Percentiles rank a stretch among this genome's conserved stretches.
Conservation (phyloP, 192 early-diverging fungal species). For the Coemansia reversa region DNA sequence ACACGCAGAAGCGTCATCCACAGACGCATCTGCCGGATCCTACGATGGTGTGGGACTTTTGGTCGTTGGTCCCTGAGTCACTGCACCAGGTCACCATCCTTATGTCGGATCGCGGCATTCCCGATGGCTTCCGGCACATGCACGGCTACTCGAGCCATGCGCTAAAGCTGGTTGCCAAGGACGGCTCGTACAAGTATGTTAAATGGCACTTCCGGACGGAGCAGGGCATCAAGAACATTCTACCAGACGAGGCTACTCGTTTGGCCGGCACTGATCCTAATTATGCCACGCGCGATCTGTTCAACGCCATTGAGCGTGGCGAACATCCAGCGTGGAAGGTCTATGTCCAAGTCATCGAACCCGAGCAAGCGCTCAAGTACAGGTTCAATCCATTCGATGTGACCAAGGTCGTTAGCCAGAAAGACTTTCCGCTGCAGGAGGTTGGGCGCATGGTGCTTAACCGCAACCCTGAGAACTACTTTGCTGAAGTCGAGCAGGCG, state of each 20-base stretch:
- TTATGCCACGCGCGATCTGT: conserved; percentile 74
- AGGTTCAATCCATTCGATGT: conserved; percentile 79
- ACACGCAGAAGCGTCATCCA: conserved; percentile 82
- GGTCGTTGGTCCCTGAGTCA: conserved; percentile 73
- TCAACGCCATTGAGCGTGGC: conserved; percentile 65
- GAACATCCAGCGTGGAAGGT: conserved; percentile 73
- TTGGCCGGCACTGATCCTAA: conserved; percentile 69
- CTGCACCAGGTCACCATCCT: conserved; percentile 79
- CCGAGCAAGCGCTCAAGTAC: conserved; percentile 68
- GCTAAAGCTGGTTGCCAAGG: conserved; percentile 67
- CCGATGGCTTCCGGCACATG: conserved; percentile 79
- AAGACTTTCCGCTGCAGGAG: conserved; percentile 72
- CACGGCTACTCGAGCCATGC: conserved; percentile 81
- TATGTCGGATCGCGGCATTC: conserved; percentile 82
- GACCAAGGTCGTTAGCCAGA: conserved; percentile 81
- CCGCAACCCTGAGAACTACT: conserved; percentile 83
- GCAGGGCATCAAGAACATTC: conserved; percentile 74
- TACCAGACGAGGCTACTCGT: conserved; percentile 60
- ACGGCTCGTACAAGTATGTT: conserved; percentile 70
- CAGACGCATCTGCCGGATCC: conserved; percentile 69
- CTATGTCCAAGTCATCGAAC: conserved; percentile 72
- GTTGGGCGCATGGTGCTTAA: conserved; percentile 77
- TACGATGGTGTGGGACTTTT: conserved; percentile 78
- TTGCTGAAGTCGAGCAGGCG: conserved; percentile 81
- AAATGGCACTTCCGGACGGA: conserved; percentile 78